Conservation (phyloP, 768 basidiomycete genomes). For the Neoboletus magnificus region DNA sequence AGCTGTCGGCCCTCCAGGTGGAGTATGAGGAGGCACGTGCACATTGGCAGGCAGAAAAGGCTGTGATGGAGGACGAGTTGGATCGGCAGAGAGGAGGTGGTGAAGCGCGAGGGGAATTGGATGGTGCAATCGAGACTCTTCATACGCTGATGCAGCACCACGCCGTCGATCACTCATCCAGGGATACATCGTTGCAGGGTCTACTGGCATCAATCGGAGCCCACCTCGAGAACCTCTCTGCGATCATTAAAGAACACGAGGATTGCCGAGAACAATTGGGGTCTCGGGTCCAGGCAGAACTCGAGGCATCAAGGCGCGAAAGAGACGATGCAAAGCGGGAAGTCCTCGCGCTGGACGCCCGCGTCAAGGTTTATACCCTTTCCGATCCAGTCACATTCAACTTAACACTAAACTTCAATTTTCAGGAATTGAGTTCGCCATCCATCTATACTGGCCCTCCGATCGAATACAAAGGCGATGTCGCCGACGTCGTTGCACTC, state of each 20-base stretch:
- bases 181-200: conserved; percentile 48
- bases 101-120: conserved; percentile 47
- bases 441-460: conserved; percentile 26
- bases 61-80: conserved; percentile 49
- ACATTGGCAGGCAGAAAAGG: conserved; percentile 50
- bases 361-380: conserved; percentile 33
- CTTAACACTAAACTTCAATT: conserved; percentile 7
- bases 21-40: conserved; percentile 45
- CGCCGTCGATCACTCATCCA: conserved; percentile 48
- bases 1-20: conserved; percentile 36
- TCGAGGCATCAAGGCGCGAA: conserved; percentile 53
- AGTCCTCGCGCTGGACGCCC: conserved; percentile 36
- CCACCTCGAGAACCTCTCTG: conserved; percentile 51
- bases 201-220: conserved; percentile 46
- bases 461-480: conserved; percentile 40
- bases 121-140: conserved; percentile 46
- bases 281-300: conserved; percentile 52
- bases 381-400: not conserved
- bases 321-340: conserved; percentile 48
- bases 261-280: conserved; percentile 45
- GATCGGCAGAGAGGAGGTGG: conserved; percentile 40
- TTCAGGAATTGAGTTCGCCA: conserved; percentile 23
- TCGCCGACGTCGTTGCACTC: conserved; percentile 53
- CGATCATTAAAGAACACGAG: conserved; percentile 41
- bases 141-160: conserved; percentile 53